phyloP scores from a whole-genome alignment of 176 grass and related monocot genomes.

The Phoenix dactylifera region DNA sequence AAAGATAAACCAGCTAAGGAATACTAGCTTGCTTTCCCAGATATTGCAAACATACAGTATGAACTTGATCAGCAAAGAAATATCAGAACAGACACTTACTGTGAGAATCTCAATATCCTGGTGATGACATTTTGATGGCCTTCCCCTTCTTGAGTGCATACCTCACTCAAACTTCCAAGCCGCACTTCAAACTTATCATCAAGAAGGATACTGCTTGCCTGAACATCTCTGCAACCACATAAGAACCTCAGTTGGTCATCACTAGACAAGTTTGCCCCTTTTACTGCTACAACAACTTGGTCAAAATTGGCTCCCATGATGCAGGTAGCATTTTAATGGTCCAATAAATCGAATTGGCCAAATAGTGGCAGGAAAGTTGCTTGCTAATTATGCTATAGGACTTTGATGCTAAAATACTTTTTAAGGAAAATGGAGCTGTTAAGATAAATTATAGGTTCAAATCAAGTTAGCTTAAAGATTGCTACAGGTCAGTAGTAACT shows the following conservation, averaged over 20 bases:
- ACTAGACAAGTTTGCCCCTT: background rate
- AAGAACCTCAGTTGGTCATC: conserved; percentile 5
- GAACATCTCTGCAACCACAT: conserved; percentile 56
- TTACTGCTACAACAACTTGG: background rate
- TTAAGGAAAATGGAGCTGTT: no score
- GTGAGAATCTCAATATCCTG: conserved; percentile 79
- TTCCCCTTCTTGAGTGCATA: conserved; percentile 80
- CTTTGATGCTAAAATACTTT: no score
- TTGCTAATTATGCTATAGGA: no score
- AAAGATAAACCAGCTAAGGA: no score
- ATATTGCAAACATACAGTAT: no score
- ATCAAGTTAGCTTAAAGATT: no score
- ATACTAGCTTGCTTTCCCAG: no score
- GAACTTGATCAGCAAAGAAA: background rate
- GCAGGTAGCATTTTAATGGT: no score
- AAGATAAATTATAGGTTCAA: no score
- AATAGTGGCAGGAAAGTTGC: no score
- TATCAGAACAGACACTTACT: conserved; percentile 47
- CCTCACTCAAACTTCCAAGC: conserved; percentile 71
- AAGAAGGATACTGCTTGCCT: conserved; percentile 86
- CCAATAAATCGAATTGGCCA: no score
- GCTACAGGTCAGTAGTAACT: no score
- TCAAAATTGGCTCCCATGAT: background rate
- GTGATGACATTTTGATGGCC: conserved; percentile 79
- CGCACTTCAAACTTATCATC: conserved; percentile 95